Evolutionary conservation across 2,329 filamentous ascomycete genomes (phyloP), one percentile per base, ranked within the genome.

Genomic region (Raffaelea albimanens): DNA sequence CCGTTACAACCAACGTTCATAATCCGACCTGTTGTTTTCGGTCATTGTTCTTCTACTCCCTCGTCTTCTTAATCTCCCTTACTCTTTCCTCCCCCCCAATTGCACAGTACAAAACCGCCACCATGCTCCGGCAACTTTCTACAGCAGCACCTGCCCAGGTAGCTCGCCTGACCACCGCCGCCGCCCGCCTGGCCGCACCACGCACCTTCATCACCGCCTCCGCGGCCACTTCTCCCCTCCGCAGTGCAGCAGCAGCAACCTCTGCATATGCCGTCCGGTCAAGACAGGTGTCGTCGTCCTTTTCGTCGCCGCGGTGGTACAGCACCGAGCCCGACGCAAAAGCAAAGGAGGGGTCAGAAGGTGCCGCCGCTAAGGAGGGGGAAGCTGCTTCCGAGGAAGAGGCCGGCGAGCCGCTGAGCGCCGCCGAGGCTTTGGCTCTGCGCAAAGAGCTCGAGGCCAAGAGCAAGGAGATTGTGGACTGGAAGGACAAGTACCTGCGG

Each of bases 401-500:
- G 25, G 25, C 39, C 5, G 61, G 59, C 10, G 67, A 68, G 39
- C 18, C 47, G 13, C 22, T 50, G 33, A 47, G 47, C 22, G 53
- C 49, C 5, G 51, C 44, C 10, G 53, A 53, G 5, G 59, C 71
- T 38, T 60, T 65, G 3, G 64, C 68, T 50, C 59, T 76, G 47
- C 74, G 73, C 65, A 75, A 75, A 60, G 63, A 69, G 51, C 61
- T 76, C 42, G 72, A 76, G 60, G 60, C 68, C 54, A 76, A 76
- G 63, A 68, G 74, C 29, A 67, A 68, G 54, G 72, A 76, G 58
- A 69, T 64, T 44, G 63, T 85, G 53, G 89, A 96, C 43, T 77
- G 94, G 67, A 97, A 96, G 93, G 93, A 97, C 70, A 93, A 89
- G 73, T 94, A 89, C 68, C 79, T 96, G 54, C 91, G 93, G 64